phyloP scores from a whole-genome alignment of 1,284 basidiomycete species.

The Pyrrhoderma noxium region DNA sequence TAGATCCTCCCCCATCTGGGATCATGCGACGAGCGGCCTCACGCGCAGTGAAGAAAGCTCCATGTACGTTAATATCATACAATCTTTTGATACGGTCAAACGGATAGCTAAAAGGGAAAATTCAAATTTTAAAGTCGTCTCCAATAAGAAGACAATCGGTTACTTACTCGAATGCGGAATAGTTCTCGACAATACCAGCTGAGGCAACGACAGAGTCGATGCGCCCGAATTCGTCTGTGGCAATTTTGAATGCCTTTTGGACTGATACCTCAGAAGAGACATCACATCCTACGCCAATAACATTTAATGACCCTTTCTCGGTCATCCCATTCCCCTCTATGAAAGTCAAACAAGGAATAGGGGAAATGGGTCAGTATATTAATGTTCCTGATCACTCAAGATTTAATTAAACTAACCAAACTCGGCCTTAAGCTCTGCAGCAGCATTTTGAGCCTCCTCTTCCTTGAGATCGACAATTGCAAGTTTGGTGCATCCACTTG shows the following conservation, averaged over 20 bases:
- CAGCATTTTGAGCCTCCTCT: conserved; percentile 65
- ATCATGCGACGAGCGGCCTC: conserved; percentile 85
- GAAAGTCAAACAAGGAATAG: not conserved
- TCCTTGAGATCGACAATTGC: conserved; percentile 82
- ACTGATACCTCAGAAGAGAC: conserved; percentile 81
- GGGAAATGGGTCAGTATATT: not conserved
- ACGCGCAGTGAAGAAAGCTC: conserved; percentile 87
- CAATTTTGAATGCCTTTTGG: conserved; percentile 59
- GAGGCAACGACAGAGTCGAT: conserved; percentile 85
- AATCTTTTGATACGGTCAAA: conserved; percentile 75
- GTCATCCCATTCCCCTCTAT: conserved; percentile 54
- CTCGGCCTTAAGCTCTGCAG: conserved; percentile 61
- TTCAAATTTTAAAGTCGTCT: not conserved
- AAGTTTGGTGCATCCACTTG: conserved; percentile 73
- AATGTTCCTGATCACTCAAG: not conserved
- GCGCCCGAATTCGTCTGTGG: conserved; percentile 72
- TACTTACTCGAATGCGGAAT: conserved; percentile 75
- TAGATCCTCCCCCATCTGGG: conserved; percentile 68
- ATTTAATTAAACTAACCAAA: conserved; percentile 33
- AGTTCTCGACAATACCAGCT: conserved; percentile 91
- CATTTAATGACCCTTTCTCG: conserved; percentile 53
- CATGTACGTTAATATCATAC: conserved; percentile 92
- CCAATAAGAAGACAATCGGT: conserved; percentile 10
- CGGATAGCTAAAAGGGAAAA: conserved; percentile 56
- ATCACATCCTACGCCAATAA: conserved; percentile 81